Conservation (phyloP, 2,329 filamentous ascomycete species). For the Neonectria hederae region DNA sequence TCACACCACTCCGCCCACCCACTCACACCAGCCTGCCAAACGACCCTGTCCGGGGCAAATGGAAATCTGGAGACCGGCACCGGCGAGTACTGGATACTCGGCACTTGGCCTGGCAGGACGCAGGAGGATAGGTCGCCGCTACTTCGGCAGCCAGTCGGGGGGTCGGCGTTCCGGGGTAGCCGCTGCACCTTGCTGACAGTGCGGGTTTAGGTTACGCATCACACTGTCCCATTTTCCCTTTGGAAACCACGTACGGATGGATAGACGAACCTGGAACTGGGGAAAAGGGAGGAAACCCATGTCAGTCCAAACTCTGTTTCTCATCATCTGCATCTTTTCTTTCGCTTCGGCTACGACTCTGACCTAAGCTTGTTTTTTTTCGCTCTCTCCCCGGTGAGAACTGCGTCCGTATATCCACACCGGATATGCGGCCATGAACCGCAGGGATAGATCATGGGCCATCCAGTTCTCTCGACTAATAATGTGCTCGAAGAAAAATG, state of each 20-base stretch:
- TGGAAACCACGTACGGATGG: background rate
- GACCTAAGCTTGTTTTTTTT: background rate
- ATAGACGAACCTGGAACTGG: background rate
- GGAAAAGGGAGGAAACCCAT: too few species aligned
- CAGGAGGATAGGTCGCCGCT: background rate
- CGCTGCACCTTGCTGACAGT: conserved; percentile 32
- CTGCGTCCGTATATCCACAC: background rate
- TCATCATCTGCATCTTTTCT: background rate
- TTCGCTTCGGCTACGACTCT: background rate
- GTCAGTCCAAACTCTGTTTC: background rate
- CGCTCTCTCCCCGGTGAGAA: background rate
- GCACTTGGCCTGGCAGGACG: background rate
- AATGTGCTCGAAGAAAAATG: background rate
- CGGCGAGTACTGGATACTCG: conserved; percentile 12
- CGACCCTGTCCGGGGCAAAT: conserved; percentile 8
- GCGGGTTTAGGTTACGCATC: background rate
- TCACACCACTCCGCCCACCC: background rate
- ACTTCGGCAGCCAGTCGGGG: conserved; percentile 7
- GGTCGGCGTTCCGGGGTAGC: conserved; percentile 34
- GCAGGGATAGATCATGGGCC: background rate
- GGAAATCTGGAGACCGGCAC: conserved; percentile 9
- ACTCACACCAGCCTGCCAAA: background rate
- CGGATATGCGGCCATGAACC: background rate
- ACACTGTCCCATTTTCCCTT: background rate
- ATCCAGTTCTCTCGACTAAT: background rate